Conservation (phyloP, 345 rosid genomes). For the Euphorbia tirucalli region DNA sequence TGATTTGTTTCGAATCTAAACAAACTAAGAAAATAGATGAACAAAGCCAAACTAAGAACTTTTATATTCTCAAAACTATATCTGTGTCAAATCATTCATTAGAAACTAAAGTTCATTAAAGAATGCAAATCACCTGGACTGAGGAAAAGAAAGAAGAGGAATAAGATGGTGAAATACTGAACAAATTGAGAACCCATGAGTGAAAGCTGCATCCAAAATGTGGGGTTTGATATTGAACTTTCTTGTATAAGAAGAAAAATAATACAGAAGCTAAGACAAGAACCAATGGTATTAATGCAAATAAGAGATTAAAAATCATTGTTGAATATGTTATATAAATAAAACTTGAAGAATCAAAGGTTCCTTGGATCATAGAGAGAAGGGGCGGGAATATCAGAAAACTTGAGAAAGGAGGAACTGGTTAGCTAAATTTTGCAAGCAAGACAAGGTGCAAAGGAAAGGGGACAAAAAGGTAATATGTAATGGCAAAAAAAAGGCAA, state of each 20-base stretch:
- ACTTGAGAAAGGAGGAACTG: conserved; percentile 91
- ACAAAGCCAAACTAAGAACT: neutral
- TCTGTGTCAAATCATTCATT: neutral
- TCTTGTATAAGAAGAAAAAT: conserved; percentile 30
- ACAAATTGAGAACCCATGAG: conserved; percentile 47
- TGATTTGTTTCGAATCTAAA: neutral
- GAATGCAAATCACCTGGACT: conserved; percentile 58
- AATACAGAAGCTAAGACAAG: conserved; percentile 40
- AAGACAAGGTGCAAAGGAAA: conserved; percentile 49
- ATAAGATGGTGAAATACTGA: conserved; percentile 38
- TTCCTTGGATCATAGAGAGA: conserved; percentile 74
- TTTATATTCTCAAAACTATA: neutral
- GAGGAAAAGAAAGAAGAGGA: conserved; percentile 50
- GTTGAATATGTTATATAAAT: conserved; percentile 33
- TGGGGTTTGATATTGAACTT: conserved; percentile 3
- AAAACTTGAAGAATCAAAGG: conserved; percentile 70
- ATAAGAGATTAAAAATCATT: conserved; percentile 52
- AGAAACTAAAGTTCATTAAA: neutral
- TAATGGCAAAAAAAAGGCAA: conserved; percentile 20
- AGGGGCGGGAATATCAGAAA: conserved; percentile 79
- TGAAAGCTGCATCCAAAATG: conserved; percentile 22
- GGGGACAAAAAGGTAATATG: conserved; percentile 35
- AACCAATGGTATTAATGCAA: conserved; percentile 41
- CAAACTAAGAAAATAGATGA: neutral
- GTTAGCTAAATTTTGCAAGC: conserved; percentile 75